Evolutionary conservation across 2,329 filamentous ascomycete genomes (phyloP), one percentile per base, ranked within the genome.

Genomic region (Hypoxylon sp.): DNA sequence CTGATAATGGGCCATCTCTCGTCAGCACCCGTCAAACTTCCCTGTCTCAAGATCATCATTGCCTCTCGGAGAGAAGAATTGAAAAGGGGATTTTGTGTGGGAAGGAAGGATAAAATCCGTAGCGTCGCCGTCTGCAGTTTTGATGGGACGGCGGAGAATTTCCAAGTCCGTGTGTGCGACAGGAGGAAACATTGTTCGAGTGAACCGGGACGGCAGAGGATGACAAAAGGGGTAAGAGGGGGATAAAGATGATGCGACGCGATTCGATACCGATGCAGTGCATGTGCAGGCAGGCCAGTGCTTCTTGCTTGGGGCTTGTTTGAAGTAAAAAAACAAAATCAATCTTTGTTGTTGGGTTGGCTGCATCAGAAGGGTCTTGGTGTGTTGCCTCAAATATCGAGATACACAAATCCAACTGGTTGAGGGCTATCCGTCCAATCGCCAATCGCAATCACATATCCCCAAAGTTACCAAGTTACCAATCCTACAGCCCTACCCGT

Each of bases 361-460:
- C 62, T 68, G 62, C 65, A 65, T 65, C 48, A 65, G 65, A 64
- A 55, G 31, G 29, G 52, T 66, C 65, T 66, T 68, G 65, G 65
- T 68, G 68, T 70, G 68, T 68, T 68, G 68, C 68, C 68, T 70
- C 68, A 66, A 65, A 67, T 62, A 61, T 68, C 31, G 58, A 54
- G 64, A 62, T 69, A 63, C 63, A 55, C 64, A 62, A 69, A 72
- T 73, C 64, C 75, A 75, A 75, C 72, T 75, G 75, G 75, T 71
- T 71, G 67, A 69, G 69, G 35, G 44, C 27, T 61, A 67, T 69
- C 68, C 67, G 42, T 74, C 73, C 72, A 75, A 76, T 76, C 69
- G 71, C 74, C 71, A 69, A 70, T 72, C 71, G 67, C 69, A 68
- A 35, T 72, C 72, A 67, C 68, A 67, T 39, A 53, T 55, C 65